Percentiles rank a stretch among this genome's conserved stretches.
phyloP scores from a whole-genome alignment of 2,329 filamentous ascomycete genomes.

The Sclerotinia spermophila region DNA sequence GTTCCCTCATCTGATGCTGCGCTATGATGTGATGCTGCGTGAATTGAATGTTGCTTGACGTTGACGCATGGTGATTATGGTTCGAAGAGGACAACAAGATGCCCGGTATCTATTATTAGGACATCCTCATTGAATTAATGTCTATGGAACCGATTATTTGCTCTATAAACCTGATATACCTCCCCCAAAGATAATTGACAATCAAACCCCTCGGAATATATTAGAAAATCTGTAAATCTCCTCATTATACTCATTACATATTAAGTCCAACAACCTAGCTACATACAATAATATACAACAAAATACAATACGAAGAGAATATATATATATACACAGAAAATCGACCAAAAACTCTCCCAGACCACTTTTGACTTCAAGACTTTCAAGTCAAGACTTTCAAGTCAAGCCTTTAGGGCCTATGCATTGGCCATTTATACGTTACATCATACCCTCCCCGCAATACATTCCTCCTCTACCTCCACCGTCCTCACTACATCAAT shows the following conservation, averaged over 20 bases:
- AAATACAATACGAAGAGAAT: not conserved
- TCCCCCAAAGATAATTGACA: not conserved
- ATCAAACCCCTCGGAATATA: not conserved
- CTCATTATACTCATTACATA: not conserved
- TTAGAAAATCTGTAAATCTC: not conserved
- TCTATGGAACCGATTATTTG: not conserved
- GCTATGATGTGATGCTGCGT: not conserved
- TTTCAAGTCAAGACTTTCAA: not conserved
- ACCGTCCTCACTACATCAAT: slow-evolving; percentile 1
- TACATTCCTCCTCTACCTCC: not conserved
- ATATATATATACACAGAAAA: not conserved
- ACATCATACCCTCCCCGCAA: not conserved
- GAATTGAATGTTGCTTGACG: not conserved
- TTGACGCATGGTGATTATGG: not conserved
- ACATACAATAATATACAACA: not conserved
- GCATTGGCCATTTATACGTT: not conserved
- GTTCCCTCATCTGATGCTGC: not conserved
- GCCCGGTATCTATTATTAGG: not conserved
- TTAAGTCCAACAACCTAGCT: not conserved
- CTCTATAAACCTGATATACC: not conserved
- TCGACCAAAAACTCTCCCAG: not conserved
- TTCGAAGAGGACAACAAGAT: not conserved
- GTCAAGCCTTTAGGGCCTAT: not conserved
- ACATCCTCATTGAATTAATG: not conserved
- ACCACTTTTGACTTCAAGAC: not conserved